Base-by-base conservation (phyloP, 371 early-diverging fungal species). In the Cokeromyces recurvatus region DNA sequence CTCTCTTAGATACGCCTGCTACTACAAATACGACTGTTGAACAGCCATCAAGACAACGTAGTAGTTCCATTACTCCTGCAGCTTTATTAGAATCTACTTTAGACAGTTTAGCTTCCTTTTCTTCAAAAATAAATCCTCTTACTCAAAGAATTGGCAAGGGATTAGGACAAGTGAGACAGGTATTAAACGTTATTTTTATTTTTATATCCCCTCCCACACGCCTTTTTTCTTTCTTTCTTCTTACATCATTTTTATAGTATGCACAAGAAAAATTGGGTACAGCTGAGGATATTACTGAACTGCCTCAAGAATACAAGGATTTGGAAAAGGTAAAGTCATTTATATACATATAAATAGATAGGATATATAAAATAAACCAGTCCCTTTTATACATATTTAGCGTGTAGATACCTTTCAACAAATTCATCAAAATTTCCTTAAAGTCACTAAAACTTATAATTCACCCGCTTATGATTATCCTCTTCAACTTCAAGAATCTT, bases 191-290 rank as follows among this genome's bases (percentile, higher is more conserved):
- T 2, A 35, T n/a, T n/a, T n/a, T n/a, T n/a, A n/a, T n/a, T n/a
- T n/a, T n/a, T 2, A 12, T 20, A 19, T 20, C 9, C 39, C 20
- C 41, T 2, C 34, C 22, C n/a, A n/a, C n/a, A n/a, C n/a, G n/a
- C 19, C 22, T 9, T 17, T 37, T 29, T 29, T 29, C 11, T 5
- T 7, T 29, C 11, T 29, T 11, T 29, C 23, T 34, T 37, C 17
- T 23, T 19, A 31, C 4, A 34, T 14, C 35, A 14, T 19, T 47
- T 9, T 9, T 19, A 32, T 64, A 94, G 89, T 85, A 85, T 68
- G 89, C 94, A n/a, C 83, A 85, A 62, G 97, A 96, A 62, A 85
- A 80, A 54, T 75, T 93, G 46, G 91, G 92, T 31, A 87, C 76
- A 44, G 84, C 82, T 4, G 79, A 77, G 29, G 90, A 90, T 38